Base-by-base conservation (phyloP, 164 flowering plant species). In the Liriodendron chinense region DNA sequence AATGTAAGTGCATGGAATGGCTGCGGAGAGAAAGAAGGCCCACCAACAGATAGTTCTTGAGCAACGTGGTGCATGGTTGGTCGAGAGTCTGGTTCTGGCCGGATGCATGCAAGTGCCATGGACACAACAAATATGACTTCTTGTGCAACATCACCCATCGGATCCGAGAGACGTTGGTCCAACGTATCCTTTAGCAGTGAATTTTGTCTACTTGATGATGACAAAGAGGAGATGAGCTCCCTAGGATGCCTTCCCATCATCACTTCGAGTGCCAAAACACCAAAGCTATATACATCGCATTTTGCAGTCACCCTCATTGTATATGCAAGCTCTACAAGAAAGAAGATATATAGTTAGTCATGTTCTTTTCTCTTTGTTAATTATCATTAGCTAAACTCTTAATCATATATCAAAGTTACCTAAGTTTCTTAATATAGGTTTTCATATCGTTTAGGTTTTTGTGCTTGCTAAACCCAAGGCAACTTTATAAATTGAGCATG, bases 191-290 rank as follows among this genome's bases (percentile, higher is more conserved):
- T 68, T 12, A 68, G 70, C 1, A 13, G 22, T 28, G 21, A 10
- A 5, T 43, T 18, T 68, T 18, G 70, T 13, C 20, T 20, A 57
- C 1, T 57, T 7, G 47, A 43, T 13, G 43, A 2, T 43, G 74
- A 59, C 23, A 72, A 56, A n/a, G 69, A 62, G n/a, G 69, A 63
- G 47, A 73, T 62, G 24, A 63, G 69, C 25, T 73, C 75, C 1
- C 69, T 48, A 9, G 75, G 75, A 73, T 73, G 75, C 20, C 21
- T 73, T 26, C 74, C 74, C 48, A 56, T 25, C 13, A 71, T 71
- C 64, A 53, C 64, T 67, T 67, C 70, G 2, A 67, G 21, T 26
- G 2, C 48, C 21, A 67, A 22, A 43, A 67, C 70, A 12, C 70
- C 70, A n/a, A 67, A 67, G 70, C 70, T 67, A 67, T 67, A 67